Evolutionary conservation across 371 early-diverging fungal genomes (phyloP), one percentile per base, ranked within the genome.

Genomic region (Nematocida major): DNA sequence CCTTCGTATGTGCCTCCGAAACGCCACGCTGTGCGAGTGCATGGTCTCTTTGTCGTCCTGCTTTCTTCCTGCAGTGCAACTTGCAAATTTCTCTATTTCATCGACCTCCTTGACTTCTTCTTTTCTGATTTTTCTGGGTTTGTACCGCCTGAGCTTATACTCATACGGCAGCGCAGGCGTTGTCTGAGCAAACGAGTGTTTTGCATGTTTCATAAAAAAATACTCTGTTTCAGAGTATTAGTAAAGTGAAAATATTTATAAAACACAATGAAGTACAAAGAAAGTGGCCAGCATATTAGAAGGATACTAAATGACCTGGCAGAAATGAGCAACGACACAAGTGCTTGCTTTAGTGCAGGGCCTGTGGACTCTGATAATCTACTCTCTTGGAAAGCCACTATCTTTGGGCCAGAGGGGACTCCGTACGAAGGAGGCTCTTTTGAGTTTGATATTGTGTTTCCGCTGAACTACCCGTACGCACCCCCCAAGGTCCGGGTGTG

Each of bases 401-500:
- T 87, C 36, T 67, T 80, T 83, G 87, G 87, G 59, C 88, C 87
- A 50, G 78, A 81, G 36, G 87, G 89, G 86, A 96, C 97, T 5
- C 91, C 92, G 77, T 99, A 97, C 83, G 86, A 87, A 65, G 90
- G 88, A 45, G 97, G 96, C 7, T 80, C 86, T n/a, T 97, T 96
- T 86, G 82, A 85, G 78, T 94, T 99, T 82, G 88, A 89, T 4
- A 92, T 99, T 80, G 87, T 87, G 0, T 87, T 99, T 66, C 90
- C 90, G 70, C 87, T 88, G 77, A 91, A 90, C 84, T 99, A 97
- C 83, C 99, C 99, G 22, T 96, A 95, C 83, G 92, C 93, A 66
- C 91, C 98, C 73, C 99, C 99, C 73, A 94, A 94, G 83, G 92
- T 97, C 32, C 88, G 87, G 54, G 96, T 96, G 84, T 86, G 80